Evolutionary conservation across 768 basidiomycete species (phyloP), one percentile per base, ranked within the genome.

Genomic region (Pholiota microspora): DNA sequence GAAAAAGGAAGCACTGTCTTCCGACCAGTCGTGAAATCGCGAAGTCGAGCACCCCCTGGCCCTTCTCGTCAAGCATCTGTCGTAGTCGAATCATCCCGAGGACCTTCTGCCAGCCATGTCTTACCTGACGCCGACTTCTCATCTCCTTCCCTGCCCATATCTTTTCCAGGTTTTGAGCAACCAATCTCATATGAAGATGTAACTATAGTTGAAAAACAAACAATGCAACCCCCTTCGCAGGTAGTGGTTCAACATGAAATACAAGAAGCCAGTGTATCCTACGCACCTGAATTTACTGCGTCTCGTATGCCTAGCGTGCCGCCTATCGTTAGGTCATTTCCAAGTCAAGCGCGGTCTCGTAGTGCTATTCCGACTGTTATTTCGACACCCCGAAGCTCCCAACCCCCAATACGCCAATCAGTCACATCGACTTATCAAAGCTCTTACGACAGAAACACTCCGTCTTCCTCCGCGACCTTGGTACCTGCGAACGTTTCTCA

Each of bases 1-100:
- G 88, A 90, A 65, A 91, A 91, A 65, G 88, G 88, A 13, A 75
- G 79, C 7, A 77, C 83, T 4, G 67, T 89, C 51, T 91, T 91
- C 61, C 80, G 78, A 63, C 88, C 88, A n/a, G 76, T 87, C 3
- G 74, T 71, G 12, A 86, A 83, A 64, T 69, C 80, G 7, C 76
- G 86, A 45, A 61, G 77, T 12, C 82, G 84, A 24, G 63, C 71
- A 44, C 59, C 61, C 8, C 59, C 60, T 18, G 58, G 50, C 27
- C 53, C 47, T 44, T 65, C 66, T 59, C 69, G 64, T 54, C 74
- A 75, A 54, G 21, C 63, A 15, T 68, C 70, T 50, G 58, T 63
- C 16, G 51, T 53, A 10, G 49, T 63, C 15, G 67, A 68, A 29
- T 40, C 45, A 35, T 35, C 35, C 2, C 32, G 45, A 25, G 24